Base-by-base conservation (phyloP, 2,329 filamentous ascomycete species). In the Aspergillus melleus region DNA sequence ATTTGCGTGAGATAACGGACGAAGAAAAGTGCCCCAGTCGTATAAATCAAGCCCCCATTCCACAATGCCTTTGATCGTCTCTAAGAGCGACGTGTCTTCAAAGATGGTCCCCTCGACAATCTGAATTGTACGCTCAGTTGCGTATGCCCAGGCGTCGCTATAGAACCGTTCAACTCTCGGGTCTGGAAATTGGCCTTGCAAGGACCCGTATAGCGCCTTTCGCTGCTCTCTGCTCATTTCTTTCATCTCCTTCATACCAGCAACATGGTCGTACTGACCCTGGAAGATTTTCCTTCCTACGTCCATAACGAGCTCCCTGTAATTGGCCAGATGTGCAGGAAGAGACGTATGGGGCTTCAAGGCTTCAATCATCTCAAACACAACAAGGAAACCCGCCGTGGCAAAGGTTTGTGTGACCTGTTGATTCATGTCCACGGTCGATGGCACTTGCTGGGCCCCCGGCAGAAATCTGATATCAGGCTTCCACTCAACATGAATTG, bases 401-500 rank as follows among this genome's bases (percentile, higher is more conserved):
- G 20, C n/a, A 10, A 49, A 49, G 2, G 3, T 12, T 19, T 20
- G 4, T 8, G 22, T 24, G 12, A 3, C n/a, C 4, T 49, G 6
- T 12, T n/a, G 24, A 4, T 26, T 14, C 2, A 49, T 12, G 11
- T 22, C 6, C 1, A 24, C 4, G 10, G 53, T 26, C 2, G 26
- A 32, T 14, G 53, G 53, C 16, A 39, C 24, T 22, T 55, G 53
- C 16, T 49, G 53, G 8, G 14, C 12, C 22, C 14, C 42, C 22
- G 44, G 5, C 11, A 55, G 10, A 36, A 55, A 55, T 5, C 53
- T 10, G 11, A 49, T 55, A 24, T 55, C 53, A 4, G 20, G 53
- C 19, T 55, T 55, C 53, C 53, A 55, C 24, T 32, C 20, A 16
- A 55, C 20, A 55, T 26, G 20, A 12, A 29, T 55, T 24, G 22